A percentile compares a stretch with the other conserved stretches of the same genome.
These are phyloP conservation scores for Porcisia hertigi DNA, from an alignment of 208 protist species.

Conservation along the genomic window DNA sequence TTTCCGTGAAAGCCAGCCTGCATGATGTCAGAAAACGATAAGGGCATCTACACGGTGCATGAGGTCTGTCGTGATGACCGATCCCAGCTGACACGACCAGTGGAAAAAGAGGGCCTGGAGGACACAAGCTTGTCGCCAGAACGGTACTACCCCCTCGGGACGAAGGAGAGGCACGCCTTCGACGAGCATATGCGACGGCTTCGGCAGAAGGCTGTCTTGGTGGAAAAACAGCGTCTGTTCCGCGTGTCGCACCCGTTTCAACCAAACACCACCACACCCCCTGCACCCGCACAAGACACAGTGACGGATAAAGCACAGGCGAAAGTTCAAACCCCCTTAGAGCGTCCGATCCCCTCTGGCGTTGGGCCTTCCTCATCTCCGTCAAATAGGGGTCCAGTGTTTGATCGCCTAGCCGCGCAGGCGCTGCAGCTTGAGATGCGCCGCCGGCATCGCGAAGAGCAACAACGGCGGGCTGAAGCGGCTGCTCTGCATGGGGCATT, in stretches of 20 bases:
- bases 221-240: conserved; percentile 20
- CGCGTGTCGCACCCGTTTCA: conserved; percentile 24
- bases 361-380: background rate
- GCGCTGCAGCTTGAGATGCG: conserved; percentile 39
- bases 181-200: conserved; percentile 46
- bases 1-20: background rate
- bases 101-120: background rate
- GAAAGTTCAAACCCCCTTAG: background rate
- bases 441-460: conserved; percentile 35
- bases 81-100: background rate
- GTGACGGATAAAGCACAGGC: background rate
- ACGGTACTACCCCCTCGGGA: conserved; percentile 65
- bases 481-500: conserved; percentile 44
- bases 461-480: conserved; percentile 47
- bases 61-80: background rate
- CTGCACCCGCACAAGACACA: background rate
- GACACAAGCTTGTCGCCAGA: background rate
- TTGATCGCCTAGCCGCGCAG: conserved; percentile 55
- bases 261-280: background rate
- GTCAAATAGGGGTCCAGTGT: conserved; percentile 33
- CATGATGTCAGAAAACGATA: conserved; percentile 27
- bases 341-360: background rate
- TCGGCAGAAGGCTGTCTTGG: conserved; percentile 5
- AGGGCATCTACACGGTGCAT: conserved; percentile 31
- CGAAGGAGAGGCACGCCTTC: conserved; percentile 53